Evolutionary conservation across 768 basidiomycete species (phyloP).

Genomic region (Mrakia gelida): DNA sequence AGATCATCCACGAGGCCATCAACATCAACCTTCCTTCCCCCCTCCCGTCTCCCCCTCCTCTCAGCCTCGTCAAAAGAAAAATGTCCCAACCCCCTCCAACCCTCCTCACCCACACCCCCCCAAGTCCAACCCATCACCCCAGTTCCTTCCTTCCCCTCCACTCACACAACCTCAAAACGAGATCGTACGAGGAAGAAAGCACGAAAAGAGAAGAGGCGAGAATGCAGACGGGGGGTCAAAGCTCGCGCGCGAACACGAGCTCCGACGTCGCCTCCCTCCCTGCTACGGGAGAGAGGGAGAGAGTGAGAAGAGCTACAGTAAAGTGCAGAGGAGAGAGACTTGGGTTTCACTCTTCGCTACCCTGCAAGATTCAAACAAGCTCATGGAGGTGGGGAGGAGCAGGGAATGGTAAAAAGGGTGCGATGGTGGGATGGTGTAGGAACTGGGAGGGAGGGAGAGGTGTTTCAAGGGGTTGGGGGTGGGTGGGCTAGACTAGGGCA

Average conservation of each 20-base stretch:
- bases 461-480: neutral
- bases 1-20: too few relatives aligned
- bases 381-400: neutral
- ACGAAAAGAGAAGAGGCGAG: neutral
- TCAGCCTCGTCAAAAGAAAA: neutral
- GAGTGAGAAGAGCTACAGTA: neutral
- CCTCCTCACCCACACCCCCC: neutral
- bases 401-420: constrained; percentile 5
- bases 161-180: constrained; percentile 3
- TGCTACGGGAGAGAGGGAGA: too few relatives aligned
- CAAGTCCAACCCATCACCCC: neutral
- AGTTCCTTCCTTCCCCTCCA: neutral
- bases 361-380: constrained; percentile 5
- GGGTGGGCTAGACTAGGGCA: neutral
- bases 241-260: too few relatives aligned
- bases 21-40: too few relatives aligned
- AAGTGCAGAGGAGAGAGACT: neutral
- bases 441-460: neutral
- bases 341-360: neutral
- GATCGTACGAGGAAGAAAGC: neutral
- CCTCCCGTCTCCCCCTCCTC: too few relatives aligned
- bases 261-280: too few relatives aligned
- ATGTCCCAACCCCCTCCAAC: neutral
- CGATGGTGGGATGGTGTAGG: neutral
- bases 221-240: neutral